Base-by-base conservation (phyloP, 1,284 basidiomycete genomes). In the Sanghuangporus weigelae region DNA sequence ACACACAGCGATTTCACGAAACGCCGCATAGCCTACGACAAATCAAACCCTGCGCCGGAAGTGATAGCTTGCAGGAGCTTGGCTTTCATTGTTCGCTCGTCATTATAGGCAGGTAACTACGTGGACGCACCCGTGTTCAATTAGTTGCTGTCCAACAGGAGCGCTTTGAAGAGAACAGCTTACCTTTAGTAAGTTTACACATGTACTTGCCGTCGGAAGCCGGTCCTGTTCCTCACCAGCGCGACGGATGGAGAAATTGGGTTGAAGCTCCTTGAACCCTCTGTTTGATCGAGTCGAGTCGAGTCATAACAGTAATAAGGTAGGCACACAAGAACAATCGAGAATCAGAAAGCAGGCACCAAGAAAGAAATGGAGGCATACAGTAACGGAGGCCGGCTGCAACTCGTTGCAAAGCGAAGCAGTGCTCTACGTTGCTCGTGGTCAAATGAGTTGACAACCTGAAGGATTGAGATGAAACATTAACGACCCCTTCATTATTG, bases 31-130 rank as follows among this genome's bases (percentile, higher is more conserved):
- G 31, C 46, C 73, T 74, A 95, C 6, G 92, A 95, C 63, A 96
- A 78, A 76, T 97, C 93, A 68, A 97, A 97, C 0, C 94, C 95
- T 6, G 93, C 92, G 38, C 87, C 88, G 0, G 91, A 84, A 55
- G 82, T 89, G 70, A 96, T 93, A 3, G 95, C 91, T 71, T 94
- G 89, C 11, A 95, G 70, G n/a, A 96, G 77, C 73, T 96, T 96
- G 54, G 83, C 76, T n/a, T 83, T 77, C 35, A 97, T 76, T 3
- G 82, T 77, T 14, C 73, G 71, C 70, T 91, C 88, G 69, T 77
- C 86, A 65, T 76, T 74, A 69, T 93, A 93, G 35, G 81, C 76
- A 14, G 91, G 90, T 19, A 93, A 79, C 87, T 92, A 71, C 44
- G 68, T 40, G 62, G 16, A 2, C 44, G 56, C 39, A 44, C 68